phyloP scores from a whole-genome alignment of 2,329 filamentous ascomycete species.

The Penicillium sp. region DNA sequence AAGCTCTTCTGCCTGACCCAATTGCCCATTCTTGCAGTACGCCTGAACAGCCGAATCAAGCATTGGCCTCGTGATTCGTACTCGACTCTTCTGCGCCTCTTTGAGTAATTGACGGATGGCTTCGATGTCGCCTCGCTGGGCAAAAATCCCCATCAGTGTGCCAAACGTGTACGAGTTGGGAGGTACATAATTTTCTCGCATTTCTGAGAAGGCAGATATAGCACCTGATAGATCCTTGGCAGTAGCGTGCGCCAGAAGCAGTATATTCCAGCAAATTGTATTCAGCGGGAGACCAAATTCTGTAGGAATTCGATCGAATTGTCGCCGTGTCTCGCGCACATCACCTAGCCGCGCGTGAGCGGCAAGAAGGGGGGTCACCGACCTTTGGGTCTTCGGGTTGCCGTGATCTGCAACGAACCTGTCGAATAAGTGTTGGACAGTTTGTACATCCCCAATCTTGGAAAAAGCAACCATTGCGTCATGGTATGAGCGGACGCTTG shows the following conservation, averaged over 20 bases:
- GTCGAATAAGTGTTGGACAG: constrained; percentile 48
- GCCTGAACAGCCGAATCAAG: constrained; percentile 66
- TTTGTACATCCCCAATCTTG: constrained; percentile 46
- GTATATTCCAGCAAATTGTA: constrained; percentile 68
- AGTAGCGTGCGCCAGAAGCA: constrained; percentile 70
- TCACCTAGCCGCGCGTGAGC: constrained; percentile 71
- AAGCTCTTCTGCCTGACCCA: constrained; percentile 59
- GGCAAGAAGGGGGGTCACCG: constrained; percentile 62
- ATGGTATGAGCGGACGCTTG: constrained; percentile 37
- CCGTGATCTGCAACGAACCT: constrained; percentile 42
- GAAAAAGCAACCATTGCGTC: constrained; percentile 46
- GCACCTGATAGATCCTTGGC: constrained; percentile 67
- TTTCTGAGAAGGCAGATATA: constrained; percentile 61
- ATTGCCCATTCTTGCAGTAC: constrained; percentile 59
- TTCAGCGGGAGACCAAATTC: constrained; percentile 60
- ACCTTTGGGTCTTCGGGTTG: constrained; percentile 29
- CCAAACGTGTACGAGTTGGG: constrained; percentile 68
- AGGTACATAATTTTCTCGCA: constrained; percentile 50
- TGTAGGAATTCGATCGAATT: constrained; percentile 62
- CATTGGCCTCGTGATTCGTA: constrained; percentile 59
- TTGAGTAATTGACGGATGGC: constrained; percentile 65
- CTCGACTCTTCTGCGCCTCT: constrained; percentile 56
- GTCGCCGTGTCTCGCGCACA: constrained; percentile 55
- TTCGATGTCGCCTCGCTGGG: constrained; percentile 70
- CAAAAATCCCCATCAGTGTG: constrained; percentile 71